Evolutionary conservation across 306 rosid genomes (phyloP), one percentile per base, ranked within the genome.

Genomic region (Delonix regia): DNA sequence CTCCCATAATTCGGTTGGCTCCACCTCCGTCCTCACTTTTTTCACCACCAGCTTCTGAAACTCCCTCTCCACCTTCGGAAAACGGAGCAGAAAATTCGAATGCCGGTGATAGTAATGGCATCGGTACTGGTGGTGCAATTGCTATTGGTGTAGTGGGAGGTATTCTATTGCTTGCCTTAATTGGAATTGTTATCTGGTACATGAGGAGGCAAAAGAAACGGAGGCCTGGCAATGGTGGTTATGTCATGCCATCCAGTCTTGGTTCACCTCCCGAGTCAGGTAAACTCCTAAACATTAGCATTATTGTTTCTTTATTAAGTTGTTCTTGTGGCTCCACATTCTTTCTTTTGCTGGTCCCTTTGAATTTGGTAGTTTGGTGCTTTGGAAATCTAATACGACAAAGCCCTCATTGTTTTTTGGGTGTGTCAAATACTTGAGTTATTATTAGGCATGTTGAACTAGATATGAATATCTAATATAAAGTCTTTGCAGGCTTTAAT

Each of bases 111-210:
- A 85, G 71, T 75, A 77, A 75, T 45, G 89, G 94, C 33, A 82
- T 90, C 76, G 62, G 85, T 61, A 83, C 84, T 64, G 97, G 83
- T 61, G 93, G 81, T 66, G 49, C 24, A 1, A 84, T 83, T 42
- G 97, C 91, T 47, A 85, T 95, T 42, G 75, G 66, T 56, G 87
- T 81, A 55, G 87, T 72, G 73, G 88, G 80, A 30, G 91, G 86
- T 39, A 16, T 89, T 52, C 8, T 91, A 21, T 76, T 85, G 65
- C 85, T 95, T 71, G 75, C 86, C 78, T 76, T 95, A 69, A 49
- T 92, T 82, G 97, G 89, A 70, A 76, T 90, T 76, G 75, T 68
- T 73, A 76, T 88, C 5, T 95, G 98, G 97, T 91, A 86, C 78
- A 14, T 83, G 70, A 87, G 86, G 71, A 92, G 87, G 86, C 76